Evolutionary conservation across 805 yeast species (phyloP).

Genomic region (Monosporozyma servazzii): DNA sequence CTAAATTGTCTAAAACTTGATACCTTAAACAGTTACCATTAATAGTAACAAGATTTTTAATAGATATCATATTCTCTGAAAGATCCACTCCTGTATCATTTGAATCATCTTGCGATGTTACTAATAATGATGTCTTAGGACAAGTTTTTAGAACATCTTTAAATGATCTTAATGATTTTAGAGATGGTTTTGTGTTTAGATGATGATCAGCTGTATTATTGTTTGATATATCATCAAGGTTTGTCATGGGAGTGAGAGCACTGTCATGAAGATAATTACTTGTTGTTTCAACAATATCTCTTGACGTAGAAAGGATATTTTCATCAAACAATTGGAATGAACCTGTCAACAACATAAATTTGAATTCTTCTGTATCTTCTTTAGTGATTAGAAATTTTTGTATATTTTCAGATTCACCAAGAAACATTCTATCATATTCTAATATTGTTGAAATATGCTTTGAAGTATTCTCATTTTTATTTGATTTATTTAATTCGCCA

Average conservation of each 20-base stretch:
- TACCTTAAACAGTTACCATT: not conserved
- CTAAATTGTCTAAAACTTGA: not conserved
- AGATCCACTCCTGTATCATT: not conserved
- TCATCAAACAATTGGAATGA: conserved; percentile 25
- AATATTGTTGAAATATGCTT: conserved; percentile 9
- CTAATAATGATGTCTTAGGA: conserved; percentile 4
- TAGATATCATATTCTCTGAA: not conserved
- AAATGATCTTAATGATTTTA: conserved; percentile 17
- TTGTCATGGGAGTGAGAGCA: not conserved
- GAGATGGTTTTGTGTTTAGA: conserved; percentile 2
- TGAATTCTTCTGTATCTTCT: conserved; percentile 37
- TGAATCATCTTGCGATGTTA: not conserved
- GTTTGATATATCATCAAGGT: not conserved
- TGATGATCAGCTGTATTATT: conserved; percentile 1
- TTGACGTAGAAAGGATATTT: conserved; percentile 20
- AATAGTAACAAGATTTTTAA: not conserved
- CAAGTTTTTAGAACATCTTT: conserved; percentile 11
- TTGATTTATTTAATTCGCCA: too few species aligned
- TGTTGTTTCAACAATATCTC: conserved; percentile 13
- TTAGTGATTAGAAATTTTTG: conserved; percentile 34
- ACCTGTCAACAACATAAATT: conserved; percentile 30
- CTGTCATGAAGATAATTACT: not conserved
- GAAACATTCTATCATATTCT: conserved; percentile 33
- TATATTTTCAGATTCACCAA: conserved; percentile 29
- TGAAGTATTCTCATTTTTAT: not conserved